phyloP scores from a whole-genome alignment of 306 rosid genomes.

The Trifolium subterraneum region DNA sequence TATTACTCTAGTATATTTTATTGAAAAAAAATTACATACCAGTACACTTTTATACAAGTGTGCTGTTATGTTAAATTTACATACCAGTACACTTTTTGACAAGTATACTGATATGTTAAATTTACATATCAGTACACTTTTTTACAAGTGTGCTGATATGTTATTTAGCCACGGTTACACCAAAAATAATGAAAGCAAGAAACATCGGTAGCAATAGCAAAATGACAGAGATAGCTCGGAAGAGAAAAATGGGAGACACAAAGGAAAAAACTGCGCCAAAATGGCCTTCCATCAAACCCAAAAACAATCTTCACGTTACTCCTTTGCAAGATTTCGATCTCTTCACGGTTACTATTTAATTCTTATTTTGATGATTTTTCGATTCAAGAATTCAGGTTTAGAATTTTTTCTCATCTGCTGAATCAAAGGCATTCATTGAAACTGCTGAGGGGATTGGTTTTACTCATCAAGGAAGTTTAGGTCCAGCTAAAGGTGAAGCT shows the following conservation, averaged over 20 bases:
- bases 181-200: not conserved
- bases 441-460: slow-evolving; percentile 79
- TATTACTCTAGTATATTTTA: too few species aligned
- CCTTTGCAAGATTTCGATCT: slow-evolving; percentile 73
- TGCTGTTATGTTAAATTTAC: too few species aligned
- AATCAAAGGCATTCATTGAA: slow-evolving; percentile 76
- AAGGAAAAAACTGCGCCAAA: slow-evolving; percentile 43
- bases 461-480: slow-evolving; percentile 83
- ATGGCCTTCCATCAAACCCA: slow-evolving; percentile 84
- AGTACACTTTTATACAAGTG: too few species aligned
- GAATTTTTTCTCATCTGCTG: slow-evolving; percentile 68
- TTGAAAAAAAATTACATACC: too few species aligned
- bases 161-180: too few species aligned
- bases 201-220: not conserved
- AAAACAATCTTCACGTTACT: slow-evolving; percentile 61
- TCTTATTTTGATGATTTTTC: slow-evolving; percentile 23
- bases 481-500: slow-evolving; percentile 92
- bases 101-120: too few species aligned
- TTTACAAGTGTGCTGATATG: too few species aligned
- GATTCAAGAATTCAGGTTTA: slow-evolving; percentile 66
- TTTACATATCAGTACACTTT: too few species aligned
- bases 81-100: too few species aligned
- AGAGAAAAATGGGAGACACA: slow-evolving; percentile 75
- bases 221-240: slow-evolving; percentile 53
- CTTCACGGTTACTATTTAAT: slow-evolving; percentile 61